Evolutionary conservation across 257 asterid species (phyloP), one percentile per base, ranked within the genome.

Genomic region (Thymus mandschuricus): DNA sequence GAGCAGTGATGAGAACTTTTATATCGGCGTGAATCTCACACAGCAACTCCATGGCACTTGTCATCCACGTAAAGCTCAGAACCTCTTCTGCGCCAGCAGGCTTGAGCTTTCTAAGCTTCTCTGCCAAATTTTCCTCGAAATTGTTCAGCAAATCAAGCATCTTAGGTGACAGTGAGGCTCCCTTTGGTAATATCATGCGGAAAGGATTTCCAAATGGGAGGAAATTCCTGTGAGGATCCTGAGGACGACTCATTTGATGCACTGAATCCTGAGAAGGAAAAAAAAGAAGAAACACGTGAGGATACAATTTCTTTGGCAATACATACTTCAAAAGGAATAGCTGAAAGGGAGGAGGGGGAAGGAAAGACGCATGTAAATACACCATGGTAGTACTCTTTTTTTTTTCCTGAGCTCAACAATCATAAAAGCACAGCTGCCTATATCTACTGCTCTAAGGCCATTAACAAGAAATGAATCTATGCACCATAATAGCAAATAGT

Each of bases 171-270:
- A 85, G 80, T 50, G 73, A 35, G 4, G 89, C 78, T 29, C 92
- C 90, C 83, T 84, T 89, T 1, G 96, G 86, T 21, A 74, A 35
- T 43, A 93, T 82, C 94, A 72, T 89, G 56, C 88, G 82, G 80
- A 93, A 85, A 21, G 98, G 96, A 75, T 93, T 93, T 60, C 97
- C 95, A 54, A 91, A 86, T 28, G 85, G 81, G 76, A 87, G 84
- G 66, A 81, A 82, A 43, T 86, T 64, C 78, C 86, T 78, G 65
- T 78, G 92, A 52, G 90, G 87, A 58, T 81, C 96, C 59, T 86
- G 95, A 13, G 86, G 68, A 57, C 80, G 85, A 63, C 88, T 86
- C 98, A 91, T 94, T 83, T 43, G 34, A 67, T 34, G 51, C 65
- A 74, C 68, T 51, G 78, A 71, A 89, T 85, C 84, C 91, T 78